Conservation (phyloP, 202 grass and related monocot species). For the Alloteropsis angusta region DNA sequence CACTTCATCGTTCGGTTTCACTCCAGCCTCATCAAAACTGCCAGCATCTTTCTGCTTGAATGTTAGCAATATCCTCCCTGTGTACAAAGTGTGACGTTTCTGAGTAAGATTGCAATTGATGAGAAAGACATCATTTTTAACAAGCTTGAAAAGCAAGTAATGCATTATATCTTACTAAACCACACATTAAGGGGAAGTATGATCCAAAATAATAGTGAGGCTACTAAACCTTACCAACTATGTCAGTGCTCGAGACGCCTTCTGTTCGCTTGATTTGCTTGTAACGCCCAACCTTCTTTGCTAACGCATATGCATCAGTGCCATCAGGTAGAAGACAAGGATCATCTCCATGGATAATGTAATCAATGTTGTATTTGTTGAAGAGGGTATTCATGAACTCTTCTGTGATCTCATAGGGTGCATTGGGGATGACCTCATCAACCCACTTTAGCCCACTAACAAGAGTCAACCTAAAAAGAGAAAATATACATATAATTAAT, state of each 20-base stretch:
- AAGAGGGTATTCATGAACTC: constrained; percentile 92
- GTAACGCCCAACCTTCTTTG: constrained; percentile 84
- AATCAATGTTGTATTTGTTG: constrained; percentile 83
- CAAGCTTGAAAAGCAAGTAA: neutral
- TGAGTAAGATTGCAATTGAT: constrained; percentile 15
- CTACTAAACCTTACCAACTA: constrained; percentile 62
- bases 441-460: constrained; percentile 92
- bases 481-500: constrained; percentile 12
- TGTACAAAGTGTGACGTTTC: neutral
- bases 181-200: neutral
- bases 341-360: constrained; percentile 90
- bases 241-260: constrained; percentile 88
- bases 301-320: constrained; percentile 72
- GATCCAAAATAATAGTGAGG: neutral
- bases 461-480: constrained; percentile 56
- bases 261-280: constrained; percentile 96
- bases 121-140: neutral
- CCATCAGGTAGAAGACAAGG: constrained; percentile 86
- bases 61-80: constrained; percentile 78
- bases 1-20: constrained; percentile 28
- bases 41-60: constrained; percentile 39
- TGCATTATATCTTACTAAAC: neutral
- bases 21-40: constrained; percentile 24
- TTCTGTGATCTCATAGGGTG: constrained; percentile 82
- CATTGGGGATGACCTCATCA: constrained; percentile 73